These are phyloP conservation scores for Yamadazyma akitaensis DNA, from an alignment of 805 yeast genomes.

Conservation along the genomic window DNA sequence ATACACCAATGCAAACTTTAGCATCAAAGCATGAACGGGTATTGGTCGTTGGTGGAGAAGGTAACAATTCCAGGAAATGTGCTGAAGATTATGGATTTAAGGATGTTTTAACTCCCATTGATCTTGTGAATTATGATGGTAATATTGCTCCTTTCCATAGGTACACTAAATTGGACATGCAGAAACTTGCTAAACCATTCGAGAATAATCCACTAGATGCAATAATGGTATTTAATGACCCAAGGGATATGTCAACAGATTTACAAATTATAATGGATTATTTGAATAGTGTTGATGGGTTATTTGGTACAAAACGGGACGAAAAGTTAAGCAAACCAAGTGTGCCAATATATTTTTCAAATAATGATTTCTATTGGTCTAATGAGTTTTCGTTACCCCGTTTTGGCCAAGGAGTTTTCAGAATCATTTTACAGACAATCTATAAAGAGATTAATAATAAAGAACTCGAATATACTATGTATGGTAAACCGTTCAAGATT, in stretches of 20 bases:
- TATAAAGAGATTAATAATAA: slow-evolving; percentile 51
- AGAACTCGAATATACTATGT: slow-evolving; percentile 49
- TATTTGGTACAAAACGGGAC: slow-evolving; percentile 56
- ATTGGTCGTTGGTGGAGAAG: slow-evolving; percentile 80
- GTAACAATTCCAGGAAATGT: slow-evolving; percentile 64
- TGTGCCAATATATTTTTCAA: slow-evolving; percentile 74
- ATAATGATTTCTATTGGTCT: slow-evolving; percentile 85
- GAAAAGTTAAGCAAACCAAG: slow-evolving; percentile 39
- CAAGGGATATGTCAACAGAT: slow-evolving; percentile 85
- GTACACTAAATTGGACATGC: slow-evolving; percentile 1
- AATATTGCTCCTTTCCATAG: slow-evolving; percentile 65
- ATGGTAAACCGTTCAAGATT: slow-evolving; percentile 79
- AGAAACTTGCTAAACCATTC: slow-evolving; percentile 7
- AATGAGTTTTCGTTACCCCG: slow-evolving; percentile 75
- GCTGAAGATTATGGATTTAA: slow-evolving; percentile 76
- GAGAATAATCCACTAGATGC: slow-evolving; percentile 57
- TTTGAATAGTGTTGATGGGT: slow-evolving; percentile 60
- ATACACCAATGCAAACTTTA: slow-evolving; percentile 68
- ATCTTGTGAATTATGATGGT: slow-evolving; percentile 57
- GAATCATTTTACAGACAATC: slow-evolving; percentile 58
- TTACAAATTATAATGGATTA: slow-evolving; percentile 73
- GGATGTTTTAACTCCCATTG: slow-evolving; percentile 71
- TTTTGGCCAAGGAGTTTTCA: slow-evolving; percentile 89
- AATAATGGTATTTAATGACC: slow-evolving; percentile 80
- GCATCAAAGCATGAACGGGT: slow-evolving; percentile 48